Percentiles rank a stretch among this genome's conserved stretches.
phyloP scores from a whole-genome alignment of 129 eudicot genomes.

The Lonicera japonica region DNA sequence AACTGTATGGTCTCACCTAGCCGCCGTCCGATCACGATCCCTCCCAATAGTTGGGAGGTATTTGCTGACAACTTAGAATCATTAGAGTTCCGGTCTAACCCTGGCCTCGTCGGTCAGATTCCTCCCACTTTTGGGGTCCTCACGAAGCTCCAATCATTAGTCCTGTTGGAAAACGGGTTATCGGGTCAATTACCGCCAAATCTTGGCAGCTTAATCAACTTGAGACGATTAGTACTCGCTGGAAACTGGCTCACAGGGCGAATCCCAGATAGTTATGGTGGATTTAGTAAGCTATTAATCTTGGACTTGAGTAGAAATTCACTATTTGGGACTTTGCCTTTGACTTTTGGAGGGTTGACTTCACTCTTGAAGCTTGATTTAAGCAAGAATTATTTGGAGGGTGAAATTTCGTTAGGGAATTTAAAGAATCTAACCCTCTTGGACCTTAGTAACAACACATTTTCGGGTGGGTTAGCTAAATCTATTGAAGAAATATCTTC shows the following conservation, averaged over 20 bases:
- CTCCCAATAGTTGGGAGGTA: constrained; percentile 42
- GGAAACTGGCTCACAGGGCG: constrained; percentile 45
- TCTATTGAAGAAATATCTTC: constrained; percentile 52
- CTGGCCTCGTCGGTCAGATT: constrained; percentile 45
- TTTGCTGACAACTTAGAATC: constrained; percentile 43
- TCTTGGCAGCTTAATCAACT: constrained; percentile 40
- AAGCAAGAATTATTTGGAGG: constrained; percentile 54
- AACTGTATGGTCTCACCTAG: constrained; percentile 46
- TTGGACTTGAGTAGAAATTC: constrained; percentile 68
- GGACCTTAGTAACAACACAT: constrained; percentile 63
- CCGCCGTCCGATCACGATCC: constrained; percentile 31
- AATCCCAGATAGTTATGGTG: constrained; percentile 50
- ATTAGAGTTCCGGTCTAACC: constrained; percentile 61
- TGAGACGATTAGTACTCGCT: constrained; percentile 58
- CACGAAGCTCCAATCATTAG: constrained; percentile 55
- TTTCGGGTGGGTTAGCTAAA: constrained; percentile 53
- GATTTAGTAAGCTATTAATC: constrained; percentile 51
- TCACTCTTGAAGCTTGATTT: constrained; percentile 75
- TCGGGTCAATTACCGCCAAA: constrained; percentile 40
- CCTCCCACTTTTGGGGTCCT: constrained; percentile 58
- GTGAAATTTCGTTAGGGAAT: constrained; percentile 50
- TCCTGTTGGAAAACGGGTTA: constrained; percentile 51
- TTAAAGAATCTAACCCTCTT: constrained; percentile 59
- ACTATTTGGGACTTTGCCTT: constrained; percentile 52
- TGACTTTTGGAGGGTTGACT: constrained; percentile 51